phyloP scores from a whole-genome alignment of 768 basidiomycete species.

The Suillus ampliporus region DNA sequence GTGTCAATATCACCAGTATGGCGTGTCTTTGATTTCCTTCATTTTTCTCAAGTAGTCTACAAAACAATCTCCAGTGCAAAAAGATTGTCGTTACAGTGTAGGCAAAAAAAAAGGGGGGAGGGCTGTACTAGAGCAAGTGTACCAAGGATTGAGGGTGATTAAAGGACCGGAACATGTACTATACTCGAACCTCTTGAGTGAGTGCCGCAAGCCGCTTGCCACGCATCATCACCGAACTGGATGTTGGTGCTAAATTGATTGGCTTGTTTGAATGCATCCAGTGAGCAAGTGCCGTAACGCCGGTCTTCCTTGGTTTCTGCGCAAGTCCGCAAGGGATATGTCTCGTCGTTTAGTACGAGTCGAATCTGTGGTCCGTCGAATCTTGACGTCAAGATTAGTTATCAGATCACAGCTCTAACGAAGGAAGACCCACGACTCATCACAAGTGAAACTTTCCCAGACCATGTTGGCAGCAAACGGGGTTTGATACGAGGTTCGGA shows the following conservation, averaged over 20 bases:
- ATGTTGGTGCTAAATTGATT: slow-evolving; percentile 24
- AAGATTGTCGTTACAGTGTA: too few relatives aligned
- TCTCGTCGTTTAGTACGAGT: slow-evolving; percentile 42
- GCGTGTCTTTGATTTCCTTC: background rate
- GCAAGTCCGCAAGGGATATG: slow-evolving; percentile 39
- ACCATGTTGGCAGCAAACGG: slow-evolving; percentile 45
- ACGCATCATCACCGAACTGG: slow-evolving; percentile 35
- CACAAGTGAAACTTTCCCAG: slow-evolving; percentile 43
- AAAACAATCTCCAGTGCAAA: too few relatives aligned
- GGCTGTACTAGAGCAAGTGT: too few relatives aligned
- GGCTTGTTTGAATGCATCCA: slow-evolving; percentile 34
- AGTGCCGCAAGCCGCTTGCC: slow-evolving; percentile 40
- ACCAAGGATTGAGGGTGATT: background rate
- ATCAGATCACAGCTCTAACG: background rate
- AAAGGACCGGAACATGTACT: background rate
- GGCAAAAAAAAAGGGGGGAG: too few relatives aligned
- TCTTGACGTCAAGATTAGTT: slow-evolving; percentile 9
- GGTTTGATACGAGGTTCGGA: slow-evolving; percentile 39
- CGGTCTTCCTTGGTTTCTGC: slow-evolving; percentile 26
- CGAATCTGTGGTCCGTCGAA: slow-evolving; percentile 38
- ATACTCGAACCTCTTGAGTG: background rate
- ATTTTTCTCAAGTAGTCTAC: background rate
- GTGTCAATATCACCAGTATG: too few relatives aligned
- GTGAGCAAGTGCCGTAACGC: slow-evolving; percentile 38
- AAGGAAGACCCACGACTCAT: slow-evolving; percentile 23